These are phyloP conservation scores for Cladosporium sp. DNA, from an alignment of 2,329 filamentous ascomycete species.

Conservation along the genomic window DNA sequence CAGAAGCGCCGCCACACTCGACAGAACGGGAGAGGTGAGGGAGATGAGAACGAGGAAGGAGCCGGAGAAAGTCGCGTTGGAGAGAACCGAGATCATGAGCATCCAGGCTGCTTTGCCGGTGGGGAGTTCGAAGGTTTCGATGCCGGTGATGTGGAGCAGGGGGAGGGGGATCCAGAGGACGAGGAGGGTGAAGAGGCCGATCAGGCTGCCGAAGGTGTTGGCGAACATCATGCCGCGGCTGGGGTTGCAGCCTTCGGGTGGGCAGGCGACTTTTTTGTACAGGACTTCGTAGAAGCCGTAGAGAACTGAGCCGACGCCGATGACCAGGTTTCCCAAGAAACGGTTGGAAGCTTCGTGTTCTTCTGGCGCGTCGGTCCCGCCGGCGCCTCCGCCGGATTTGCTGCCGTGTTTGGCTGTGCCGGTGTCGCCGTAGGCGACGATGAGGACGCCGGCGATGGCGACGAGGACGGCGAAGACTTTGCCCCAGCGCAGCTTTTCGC, in stretches of 20 bases:
- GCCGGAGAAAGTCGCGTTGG: constrained; percentile 89
- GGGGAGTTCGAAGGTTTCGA: constrained; percentile 80
- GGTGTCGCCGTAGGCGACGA: constrained; percentile 90
- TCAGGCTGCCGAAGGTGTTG: constrained; percentile 82
- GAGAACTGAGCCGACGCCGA: constrained; percentile 82
- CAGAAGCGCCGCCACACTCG: constrained; percentile 80
- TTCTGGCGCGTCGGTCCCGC: constrained; percentile 40
- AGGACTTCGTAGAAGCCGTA: constrained; percentile 97
- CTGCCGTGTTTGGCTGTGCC: constrained; percentile 46
- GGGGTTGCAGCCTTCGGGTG: constrained; percentile 78
- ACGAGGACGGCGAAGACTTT: constrained; percentile 84
- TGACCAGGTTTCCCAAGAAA: constrained; percentile 82
- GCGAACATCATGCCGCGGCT: constrained; percentile 94
- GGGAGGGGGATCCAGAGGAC: constrained; percentile 92
- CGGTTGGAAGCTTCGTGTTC: constrained; percentile 59
- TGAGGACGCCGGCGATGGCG: constrained; percentile 81
- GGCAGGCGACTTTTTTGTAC: constrained; percentile 90
- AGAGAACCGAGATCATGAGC: constrained; percentile 71
- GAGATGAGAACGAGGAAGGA: constrained; percentile 90
- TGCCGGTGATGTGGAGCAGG: constrained; percentile 69
- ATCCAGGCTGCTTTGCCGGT: constrained; percentile 72
- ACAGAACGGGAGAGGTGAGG: constrained; percentile 81
- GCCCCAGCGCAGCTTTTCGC: constrained; percentile 75
- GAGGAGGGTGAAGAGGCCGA: constrained; percentile 77
- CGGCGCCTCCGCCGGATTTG: constrained; percentile 52